phyloP scores from a whole-genome alignment of 257 asterid species.

The Solanum peruvianum region DNA sequence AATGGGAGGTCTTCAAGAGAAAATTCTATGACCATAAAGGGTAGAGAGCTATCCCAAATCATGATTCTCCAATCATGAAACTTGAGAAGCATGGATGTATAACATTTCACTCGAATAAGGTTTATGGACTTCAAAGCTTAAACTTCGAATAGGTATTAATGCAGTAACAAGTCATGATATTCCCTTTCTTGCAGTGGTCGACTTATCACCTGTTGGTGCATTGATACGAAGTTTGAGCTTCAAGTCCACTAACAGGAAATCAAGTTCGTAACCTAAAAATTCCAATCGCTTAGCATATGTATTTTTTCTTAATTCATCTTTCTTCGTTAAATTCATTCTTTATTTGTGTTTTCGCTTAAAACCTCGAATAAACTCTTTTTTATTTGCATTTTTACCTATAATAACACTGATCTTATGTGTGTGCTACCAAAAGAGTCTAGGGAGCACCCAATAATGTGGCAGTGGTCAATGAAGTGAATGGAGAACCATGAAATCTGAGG shows the following conservation, averaged over 20 bases:
- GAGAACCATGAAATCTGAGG: neutral
- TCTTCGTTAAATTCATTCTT: neutral
- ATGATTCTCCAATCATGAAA: neutral
- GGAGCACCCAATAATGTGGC: neutral
- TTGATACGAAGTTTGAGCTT: neutral
- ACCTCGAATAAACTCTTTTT: neutral
- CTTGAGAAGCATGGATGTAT: neutral
- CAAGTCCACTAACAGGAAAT: neutral
- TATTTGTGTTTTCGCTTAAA: neutral
- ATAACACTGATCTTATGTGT: neutral
- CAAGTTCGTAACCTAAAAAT: neutral
- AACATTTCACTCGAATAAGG: neutral
- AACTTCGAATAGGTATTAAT: neutral
- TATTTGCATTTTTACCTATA: neutral
- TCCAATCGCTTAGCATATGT: neutral
- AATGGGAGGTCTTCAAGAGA: neutral
- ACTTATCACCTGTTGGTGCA: neutral
- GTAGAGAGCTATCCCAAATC: neutral
- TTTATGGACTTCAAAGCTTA: neutral
- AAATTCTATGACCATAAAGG: neutral
- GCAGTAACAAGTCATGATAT: neutral
- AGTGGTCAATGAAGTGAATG: neutral
- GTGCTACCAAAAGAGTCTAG: neutral
- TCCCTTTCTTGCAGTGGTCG: neutral
- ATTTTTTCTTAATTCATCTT: neutral